These are phyloP conservation scores for Penicillium decumbens DNA, from an alignment of 2,329 filamentous ascomycete genomes.

Conservation along the genomic window DNA sequence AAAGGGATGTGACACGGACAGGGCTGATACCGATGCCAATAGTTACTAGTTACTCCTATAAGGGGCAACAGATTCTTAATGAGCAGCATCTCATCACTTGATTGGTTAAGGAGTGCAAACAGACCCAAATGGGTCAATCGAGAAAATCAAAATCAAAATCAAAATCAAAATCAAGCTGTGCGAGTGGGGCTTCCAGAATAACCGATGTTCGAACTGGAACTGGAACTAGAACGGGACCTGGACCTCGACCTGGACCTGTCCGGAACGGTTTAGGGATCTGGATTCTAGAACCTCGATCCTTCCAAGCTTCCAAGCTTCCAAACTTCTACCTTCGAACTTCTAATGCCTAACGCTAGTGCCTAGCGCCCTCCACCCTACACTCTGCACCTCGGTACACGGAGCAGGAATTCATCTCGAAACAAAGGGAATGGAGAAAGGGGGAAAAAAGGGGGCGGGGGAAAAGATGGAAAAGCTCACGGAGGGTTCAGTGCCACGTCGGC, in stretches of 20 bases:
- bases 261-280: background rate
- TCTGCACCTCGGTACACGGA: background rate
- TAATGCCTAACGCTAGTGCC: background rate
- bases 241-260: background rate
- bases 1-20: background rate
- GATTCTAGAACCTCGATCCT: constrained; percentile 5
- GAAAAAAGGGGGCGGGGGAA: background rate
- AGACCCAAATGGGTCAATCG: constrained; percentile 13
- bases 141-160: constrained; percentile 1
- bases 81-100: background rate
- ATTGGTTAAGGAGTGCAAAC: constrained; percentile 7
- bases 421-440: background rate
- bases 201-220: constrained; percentile 1
- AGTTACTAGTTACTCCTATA: background rate
- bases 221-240: background rate
- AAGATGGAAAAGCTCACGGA: background rate
- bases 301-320: background rate
- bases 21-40: background rate
- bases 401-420: constrained; percentile 12
- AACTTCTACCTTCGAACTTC: background rate
- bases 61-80: constrained; percentile 1
- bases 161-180: constrained; percentile 3
- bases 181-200: constrained; percentile 20
- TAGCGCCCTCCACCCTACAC: background rate
- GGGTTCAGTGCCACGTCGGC: background rate